Conservation (phyloP, 139 green algal species). For the Gonium pectorale region DNA sequence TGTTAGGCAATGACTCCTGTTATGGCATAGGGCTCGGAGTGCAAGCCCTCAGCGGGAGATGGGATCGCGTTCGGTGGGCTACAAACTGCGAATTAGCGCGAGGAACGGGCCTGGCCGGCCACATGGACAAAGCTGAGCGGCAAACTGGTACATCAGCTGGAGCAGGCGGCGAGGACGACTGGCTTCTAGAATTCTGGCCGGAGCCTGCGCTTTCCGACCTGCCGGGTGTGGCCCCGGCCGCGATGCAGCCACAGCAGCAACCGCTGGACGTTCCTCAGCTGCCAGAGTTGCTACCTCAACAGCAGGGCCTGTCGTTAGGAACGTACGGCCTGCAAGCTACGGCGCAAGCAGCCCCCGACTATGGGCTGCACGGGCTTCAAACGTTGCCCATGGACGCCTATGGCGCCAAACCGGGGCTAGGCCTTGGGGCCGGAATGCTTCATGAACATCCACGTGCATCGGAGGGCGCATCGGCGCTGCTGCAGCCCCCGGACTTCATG, state of each 20-base stretch:
- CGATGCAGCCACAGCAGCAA: constrained; percentile 27
- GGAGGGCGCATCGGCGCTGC: background rate
- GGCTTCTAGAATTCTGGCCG: constrained; percentile 44
- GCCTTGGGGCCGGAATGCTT: constrained; percentile 5
- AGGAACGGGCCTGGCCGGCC: constrained; percentile 3
- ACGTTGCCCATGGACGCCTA: too few relatives aligned
- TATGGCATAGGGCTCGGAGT: too few relatives aligned
- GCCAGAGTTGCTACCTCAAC: background rate
- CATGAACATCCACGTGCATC: background rate
- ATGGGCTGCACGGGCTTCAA: too few relatives aligned
- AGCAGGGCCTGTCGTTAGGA: background rate
- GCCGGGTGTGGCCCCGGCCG: background rate
- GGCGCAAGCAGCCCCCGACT: too few relatives aligned
- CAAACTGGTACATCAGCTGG: background rate
- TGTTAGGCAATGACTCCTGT: too few relatives aligned
- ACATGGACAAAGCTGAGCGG: constrained; percentile 32
- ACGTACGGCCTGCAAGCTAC: background rate
- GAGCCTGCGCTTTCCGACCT: constrained; percentile 5
- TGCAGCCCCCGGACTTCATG: constrained; percentile 28
- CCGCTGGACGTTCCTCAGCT: background rate
- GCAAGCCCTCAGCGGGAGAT: too few relatives aligned
- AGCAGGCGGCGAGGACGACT: constrained; percentile 43
- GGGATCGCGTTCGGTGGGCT: too few relatives aligned
- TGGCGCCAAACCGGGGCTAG: background rate
- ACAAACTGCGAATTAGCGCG: too few relatives aligned